Percentiles rank a stretch among this genome's conserved stretches.
These are phyloP conservation scores for Penicillium ochrochloron DNA, from an alignment of 495 filamentous ascomycete species.

Conservation along the genomic window DNA sequence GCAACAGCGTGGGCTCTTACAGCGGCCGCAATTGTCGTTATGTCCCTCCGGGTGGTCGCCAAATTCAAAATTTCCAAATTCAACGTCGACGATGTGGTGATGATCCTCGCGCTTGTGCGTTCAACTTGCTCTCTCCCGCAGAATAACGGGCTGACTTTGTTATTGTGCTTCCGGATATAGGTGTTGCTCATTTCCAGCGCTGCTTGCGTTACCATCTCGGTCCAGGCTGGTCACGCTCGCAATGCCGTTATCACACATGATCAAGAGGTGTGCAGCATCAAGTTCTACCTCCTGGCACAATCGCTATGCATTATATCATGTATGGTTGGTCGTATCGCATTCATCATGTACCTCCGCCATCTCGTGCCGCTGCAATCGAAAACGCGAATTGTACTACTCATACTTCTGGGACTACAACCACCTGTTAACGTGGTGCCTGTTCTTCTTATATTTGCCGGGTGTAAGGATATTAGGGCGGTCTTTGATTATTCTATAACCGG, in stretches of 20 bases:
- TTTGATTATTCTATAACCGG: background rate
- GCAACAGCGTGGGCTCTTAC: background rate
- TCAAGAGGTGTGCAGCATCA: background rate
- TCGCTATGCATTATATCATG: background rate
- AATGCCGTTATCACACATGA: background rate
- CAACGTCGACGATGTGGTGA: background rate
- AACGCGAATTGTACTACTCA: background rate
- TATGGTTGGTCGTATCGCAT: conserved; percentile 1
- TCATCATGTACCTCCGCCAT: conserved; percentile 2
- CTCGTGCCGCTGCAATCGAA: background rate
- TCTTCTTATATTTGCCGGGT: background rate
- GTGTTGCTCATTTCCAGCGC: background rate
- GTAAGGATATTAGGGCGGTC: background rate
- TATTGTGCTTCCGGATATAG: conserved; percentile 1
- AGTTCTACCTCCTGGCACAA: background rate
- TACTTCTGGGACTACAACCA: background rate
- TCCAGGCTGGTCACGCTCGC: conserved; percentile 1
- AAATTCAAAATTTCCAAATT: background rate
- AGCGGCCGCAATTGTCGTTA: background rate
- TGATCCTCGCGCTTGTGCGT: background rate
- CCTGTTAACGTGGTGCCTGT: background rate
- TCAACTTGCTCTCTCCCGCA: background rate
- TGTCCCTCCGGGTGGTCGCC: background rate
- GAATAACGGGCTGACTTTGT: background rate
- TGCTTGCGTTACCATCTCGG: background rate